Evolutionary conservation across 139 green algal genomes (phyloP), one percentile per base, ranked within the genome.

Genomic region (Desmodesmus armatus): DNA sequence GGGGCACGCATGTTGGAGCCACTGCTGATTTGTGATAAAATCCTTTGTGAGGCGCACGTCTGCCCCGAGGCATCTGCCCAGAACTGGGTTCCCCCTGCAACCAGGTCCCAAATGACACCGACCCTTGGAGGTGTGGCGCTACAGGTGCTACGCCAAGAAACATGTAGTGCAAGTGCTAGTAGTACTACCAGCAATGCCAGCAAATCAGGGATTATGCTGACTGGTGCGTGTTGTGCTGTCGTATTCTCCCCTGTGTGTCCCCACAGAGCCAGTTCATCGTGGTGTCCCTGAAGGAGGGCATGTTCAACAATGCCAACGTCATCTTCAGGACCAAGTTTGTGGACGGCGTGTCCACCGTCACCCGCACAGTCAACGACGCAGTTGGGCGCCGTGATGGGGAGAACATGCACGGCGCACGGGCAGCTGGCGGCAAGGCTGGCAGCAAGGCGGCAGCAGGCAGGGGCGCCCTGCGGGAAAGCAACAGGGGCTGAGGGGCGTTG

Each of bases 241-340:
- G n/a, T n/a, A n/a, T n/a, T 3, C 41, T 62, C 2, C 41, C 2
- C 41, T 63, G n/a, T n/a, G n/a, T 63, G 15, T 44, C 33, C 33
- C 69, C 39, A 23, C 78, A 87, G 81, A 70, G 44, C 41, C 93
- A 96, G 88, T 96, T 96, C 86, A 87, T 96, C 40, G 90, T 96
- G 49, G 93, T 96, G 19, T 88, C 82, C 2, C 90, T 99, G 0
- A 99, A 99, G 92, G 98, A 99, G 88, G 98, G 98, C 67, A 99
- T 99, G 96, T 99, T 99, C 93, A 97, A 94, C 93, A 99, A 99
- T 89, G 98, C 98, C 70, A 99, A 99, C 88, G 96, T 99, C 70
- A 93, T 99, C 70, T 99, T 98, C 93, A 91, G 97, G 35, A 99
- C 97, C 74, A 98, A 98, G 88, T 99, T 99, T 85, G 94, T 99